Conservation (phyloP, 2,329 filamentous ascomycete species). For the Calonectria hongkongensis region DNA sequence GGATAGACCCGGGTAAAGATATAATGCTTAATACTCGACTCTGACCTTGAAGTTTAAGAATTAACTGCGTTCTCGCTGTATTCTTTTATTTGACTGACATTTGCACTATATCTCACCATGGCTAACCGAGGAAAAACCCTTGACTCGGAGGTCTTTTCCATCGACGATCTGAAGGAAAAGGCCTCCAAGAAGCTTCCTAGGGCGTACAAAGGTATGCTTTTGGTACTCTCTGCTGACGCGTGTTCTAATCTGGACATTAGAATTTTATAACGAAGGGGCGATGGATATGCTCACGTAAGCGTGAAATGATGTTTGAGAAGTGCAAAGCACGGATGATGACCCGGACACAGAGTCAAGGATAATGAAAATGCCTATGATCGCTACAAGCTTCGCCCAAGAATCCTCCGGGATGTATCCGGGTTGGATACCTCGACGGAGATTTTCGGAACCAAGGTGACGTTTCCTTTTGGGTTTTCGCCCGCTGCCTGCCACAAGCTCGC, state of each 20-base stretch:
- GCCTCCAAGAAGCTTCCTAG: conserved; percentile 12
- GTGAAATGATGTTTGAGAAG: too few species aligned
- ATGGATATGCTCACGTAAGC: conserved; percentile 32
- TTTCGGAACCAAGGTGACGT: conserved; percentile 34
- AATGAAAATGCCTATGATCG: conserved; percentile 15
- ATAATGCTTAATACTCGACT: neutral
- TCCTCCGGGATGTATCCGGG: conserved; percentile 14
- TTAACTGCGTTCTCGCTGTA: neutral
- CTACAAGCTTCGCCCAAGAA: conserved; percentile 24
- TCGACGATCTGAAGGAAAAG: conserved; percentile 24
- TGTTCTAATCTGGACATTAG: neutral
- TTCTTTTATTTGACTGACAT: neutral
- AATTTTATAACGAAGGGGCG: conserved; percentile 27
- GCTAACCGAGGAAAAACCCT: conserved; percentile 6
- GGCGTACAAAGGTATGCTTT: conserved; percentile 10
- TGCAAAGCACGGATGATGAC: neutral
- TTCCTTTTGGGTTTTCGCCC: conserved; percentile 73
- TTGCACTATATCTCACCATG: neutral
- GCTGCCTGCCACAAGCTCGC: conserved; percentile 72
- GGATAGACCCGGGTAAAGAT: too few species aligned
- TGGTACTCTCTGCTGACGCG: too few species aligned
- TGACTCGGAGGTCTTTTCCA: conserved; percentile 27
- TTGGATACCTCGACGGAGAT: conserved; percentile 8
- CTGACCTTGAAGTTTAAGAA: neutral
- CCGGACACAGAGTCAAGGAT: neutral